phyloP scores from a whole-genome alignment of 345 rosid genomes.

The Clausena lansium region DNA sequence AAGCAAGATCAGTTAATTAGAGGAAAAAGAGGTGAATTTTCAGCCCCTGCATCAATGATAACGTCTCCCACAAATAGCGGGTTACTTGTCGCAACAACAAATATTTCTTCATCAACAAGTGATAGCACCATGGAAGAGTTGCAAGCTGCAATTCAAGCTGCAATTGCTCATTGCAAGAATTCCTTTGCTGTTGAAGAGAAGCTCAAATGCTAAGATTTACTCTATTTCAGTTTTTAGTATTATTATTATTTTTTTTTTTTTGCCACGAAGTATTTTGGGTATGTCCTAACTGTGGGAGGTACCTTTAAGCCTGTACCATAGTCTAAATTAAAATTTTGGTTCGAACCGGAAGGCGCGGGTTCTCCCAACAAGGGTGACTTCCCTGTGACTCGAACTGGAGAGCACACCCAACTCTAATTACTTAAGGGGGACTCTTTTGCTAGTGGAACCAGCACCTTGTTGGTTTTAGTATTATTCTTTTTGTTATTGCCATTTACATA shows the following conservation, averaged over 20 bases:
- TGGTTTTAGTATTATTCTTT: not conserved
- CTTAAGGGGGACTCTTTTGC: too few relatives aligned
- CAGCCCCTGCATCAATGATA: conserved; percentile 91
- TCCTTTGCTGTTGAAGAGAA: conserved; percentile 58
- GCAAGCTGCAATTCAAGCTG: conserved; percentile 96
- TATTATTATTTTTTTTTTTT: not conserved
- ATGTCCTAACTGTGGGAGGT: too few relatives aligned
- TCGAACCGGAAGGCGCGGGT: too few relatives aligned
- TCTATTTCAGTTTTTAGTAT: not conserved
- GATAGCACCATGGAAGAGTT: conserved; percentile 93
- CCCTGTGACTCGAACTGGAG: too few relatives aligned
- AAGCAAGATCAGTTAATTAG: conserved; percentile 35
- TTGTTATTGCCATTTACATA: not conserved
- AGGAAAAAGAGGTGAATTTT: conserved; percentile 56
- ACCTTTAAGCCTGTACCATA: too few relatives aligned
- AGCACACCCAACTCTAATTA: too few relatives aligned
- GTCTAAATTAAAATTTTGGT: too few relatives aligned
- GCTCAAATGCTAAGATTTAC: conserved; percentile 13
- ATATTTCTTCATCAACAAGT: conserved; percentile 44
- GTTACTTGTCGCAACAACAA: conserved; percentile 46
- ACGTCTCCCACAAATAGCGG: conserved; percentile 89
- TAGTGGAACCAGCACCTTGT: too few relatives aligned
- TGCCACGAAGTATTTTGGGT: too few relatives aligned
- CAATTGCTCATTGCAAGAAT: conserved; percentile 97
- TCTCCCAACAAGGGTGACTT: too few relatives aligned